Evolutionary conservation across 805 yeast genomes (phyloP).

Genomic region (Tetrapisispora nanseiensis): DNA sequence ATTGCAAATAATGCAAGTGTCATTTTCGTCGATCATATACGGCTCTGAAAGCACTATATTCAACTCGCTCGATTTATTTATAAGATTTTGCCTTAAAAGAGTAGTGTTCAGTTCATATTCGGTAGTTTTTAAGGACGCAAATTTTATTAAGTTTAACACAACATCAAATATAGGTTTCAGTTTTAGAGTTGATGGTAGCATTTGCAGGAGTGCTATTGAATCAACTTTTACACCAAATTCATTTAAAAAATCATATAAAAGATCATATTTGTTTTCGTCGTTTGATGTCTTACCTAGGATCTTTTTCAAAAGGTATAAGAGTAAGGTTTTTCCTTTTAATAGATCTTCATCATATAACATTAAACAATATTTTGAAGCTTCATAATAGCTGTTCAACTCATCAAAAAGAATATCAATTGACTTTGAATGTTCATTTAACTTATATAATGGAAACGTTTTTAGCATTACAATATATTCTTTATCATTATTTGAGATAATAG

Average conservation of each 20-base stretch:
- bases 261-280: not conserved
- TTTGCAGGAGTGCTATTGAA: conserved; percentile 31
- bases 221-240: conserved; percentile 19
- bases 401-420: conserved; percentile 54
- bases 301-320: conserved; percentile 33
- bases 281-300: conserved; percentile 9
- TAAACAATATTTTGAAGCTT: conserved; percentile 55
- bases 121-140: conserved; percentile 32
- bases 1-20: conserved; percentile 50
- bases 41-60: conserved; percentile 31
- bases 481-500: conserved; percentile 1
- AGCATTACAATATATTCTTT: conserved; percentile 10
- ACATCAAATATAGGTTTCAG: conserved; percentile 35
- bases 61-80: conserved; percentile 38
- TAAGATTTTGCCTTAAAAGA: conserved; percentile 44
- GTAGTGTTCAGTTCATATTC: conserved; percentile 36
- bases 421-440: conserved; percentile 50
- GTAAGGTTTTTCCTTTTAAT: conserved; percentile 33
- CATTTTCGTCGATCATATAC: conserved; percentile 34
- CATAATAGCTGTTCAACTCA: conserved; percentile 43
- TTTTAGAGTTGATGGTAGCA: conserved; percentile 43
- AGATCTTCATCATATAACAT: conserved; percentile 34
- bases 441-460: conserved; percentile 47
- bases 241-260: conserved; percentile 15
- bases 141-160: conserved; percentile 37